phyloP scores from a whole-genome alignment of 2,329 filamentous ascomycete species.

The Pseudogymnoascus sp. region DNA sequence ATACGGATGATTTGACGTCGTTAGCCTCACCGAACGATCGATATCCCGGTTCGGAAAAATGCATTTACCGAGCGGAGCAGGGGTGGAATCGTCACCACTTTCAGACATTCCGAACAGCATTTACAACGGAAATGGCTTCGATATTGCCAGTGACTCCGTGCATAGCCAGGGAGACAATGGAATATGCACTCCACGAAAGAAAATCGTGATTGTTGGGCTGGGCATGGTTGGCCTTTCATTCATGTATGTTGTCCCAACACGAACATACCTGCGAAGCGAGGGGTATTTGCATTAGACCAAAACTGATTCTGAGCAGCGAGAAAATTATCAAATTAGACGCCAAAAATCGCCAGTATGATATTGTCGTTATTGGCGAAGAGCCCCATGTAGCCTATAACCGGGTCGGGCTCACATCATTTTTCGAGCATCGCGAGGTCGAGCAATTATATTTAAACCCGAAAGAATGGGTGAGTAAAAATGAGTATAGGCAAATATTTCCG shows the following conservation, averaged over 20 bases:
- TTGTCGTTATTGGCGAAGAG: constrained; percentile 83
- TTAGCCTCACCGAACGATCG: neutral
- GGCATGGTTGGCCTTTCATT: constrained; percentile 90
- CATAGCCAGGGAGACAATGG: neutral
- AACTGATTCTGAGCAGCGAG: constrained; percentile 47
- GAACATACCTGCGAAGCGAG: neutral
- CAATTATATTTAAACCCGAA: constrained; percentile 79
- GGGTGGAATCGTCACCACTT: neutral
- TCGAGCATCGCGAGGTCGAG: constrained; percentile 76
- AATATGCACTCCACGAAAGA: constrained; percentile 41
- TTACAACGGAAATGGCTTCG: neutral
- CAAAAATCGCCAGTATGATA: constrained; percentile 64
- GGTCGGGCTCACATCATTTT: constrained; percentile 82
- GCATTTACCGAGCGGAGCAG: constrained; percentile 6
- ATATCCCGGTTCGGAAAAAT: constrained; percentile 2
- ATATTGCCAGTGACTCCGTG: neutral
- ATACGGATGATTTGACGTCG: neutral
- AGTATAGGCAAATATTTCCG: neutral
- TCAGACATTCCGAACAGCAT: neutral
- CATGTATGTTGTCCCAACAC: constrained; percentile 52
- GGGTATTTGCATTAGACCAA: neutral
- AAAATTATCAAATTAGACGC: constrained; percentile 81
- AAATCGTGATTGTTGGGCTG: constrained; percentile 73
- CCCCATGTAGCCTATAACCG: constrained; percentile 84
- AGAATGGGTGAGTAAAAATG: constrained; percentile 58